A percentile compares a stretch with the other conserved stretches of the same genome.
phyloP scores from a whole-genome alignment of 768 basidiomycete genomes.

The Rossbeevera mucosa region DNA sequence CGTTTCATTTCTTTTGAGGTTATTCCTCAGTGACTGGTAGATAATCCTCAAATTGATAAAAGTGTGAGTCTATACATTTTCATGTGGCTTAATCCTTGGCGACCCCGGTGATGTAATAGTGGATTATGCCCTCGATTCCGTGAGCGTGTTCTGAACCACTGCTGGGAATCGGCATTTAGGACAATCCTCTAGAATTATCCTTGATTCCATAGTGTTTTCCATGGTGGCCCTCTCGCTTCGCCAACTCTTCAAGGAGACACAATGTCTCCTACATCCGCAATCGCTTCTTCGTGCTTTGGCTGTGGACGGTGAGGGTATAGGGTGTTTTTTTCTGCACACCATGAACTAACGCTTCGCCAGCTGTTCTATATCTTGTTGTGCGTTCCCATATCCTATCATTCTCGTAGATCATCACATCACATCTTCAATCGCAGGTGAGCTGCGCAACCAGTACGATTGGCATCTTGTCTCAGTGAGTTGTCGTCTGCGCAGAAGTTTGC shows the following conservation, averaged over 20 bases:
- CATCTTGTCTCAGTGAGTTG: conserved; percentile 6
- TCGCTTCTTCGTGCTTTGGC: background rate
- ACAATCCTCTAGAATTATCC: background rate
- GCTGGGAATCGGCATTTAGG: no score
- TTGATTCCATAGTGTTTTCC: background rate
- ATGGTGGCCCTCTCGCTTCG: background rate
- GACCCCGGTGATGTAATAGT: background rate
- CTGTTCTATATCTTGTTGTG: background rate
- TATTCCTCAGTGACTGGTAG: background rate
- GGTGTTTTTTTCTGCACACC: background rate
- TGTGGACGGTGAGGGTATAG: conserved; percentile 8
- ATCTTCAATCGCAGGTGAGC: background rate
- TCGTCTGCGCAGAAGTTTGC: background rate
- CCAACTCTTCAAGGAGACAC: background rate
- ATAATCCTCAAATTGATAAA: background rate
- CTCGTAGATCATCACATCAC: background rate
- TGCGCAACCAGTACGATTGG: background rate
- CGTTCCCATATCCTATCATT: background rate
- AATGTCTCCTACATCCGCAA: background rate
- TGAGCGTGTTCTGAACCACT: background rate
- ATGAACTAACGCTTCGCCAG: background rate
- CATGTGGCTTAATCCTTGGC: background rate
- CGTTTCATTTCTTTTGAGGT: background rate
- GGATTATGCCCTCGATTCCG: background rate
- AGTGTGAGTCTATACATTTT: background rate